These are phyloP conservation scores for Gaeumannomyces sp. DNA, from an alignment of 2,329 filamentous ascomycete genomes.

Conservation along the genomic window DNA sequence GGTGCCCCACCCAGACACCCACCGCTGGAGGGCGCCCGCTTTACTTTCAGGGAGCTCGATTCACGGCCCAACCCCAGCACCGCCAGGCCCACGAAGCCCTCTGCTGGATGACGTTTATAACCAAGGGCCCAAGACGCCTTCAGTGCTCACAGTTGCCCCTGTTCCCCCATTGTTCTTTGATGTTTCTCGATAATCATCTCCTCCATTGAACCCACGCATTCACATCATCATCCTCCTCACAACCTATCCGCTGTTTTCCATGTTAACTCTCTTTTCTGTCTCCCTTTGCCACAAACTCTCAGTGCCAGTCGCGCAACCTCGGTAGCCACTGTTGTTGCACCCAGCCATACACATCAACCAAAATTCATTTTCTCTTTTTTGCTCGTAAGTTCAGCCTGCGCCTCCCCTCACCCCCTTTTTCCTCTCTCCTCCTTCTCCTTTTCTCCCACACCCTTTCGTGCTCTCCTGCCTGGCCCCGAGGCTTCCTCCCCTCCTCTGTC, in stretches of 20 bases:
- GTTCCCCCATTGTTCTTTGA: not conserved
- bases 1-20: not conserved
- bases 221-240: not conserved
- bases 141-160: not conserved
- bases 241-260: not conserved
- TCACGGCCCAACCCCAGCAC: not conserved
- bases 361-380: not conserved
- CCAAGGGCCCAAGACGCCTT: not conserved
- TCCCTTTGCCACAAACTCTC: not conserved
- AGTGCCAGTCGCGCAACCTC: not conserved
- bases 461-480: not conserved
- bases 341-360: not conserved
- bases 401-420: not conserved
- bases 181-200: not conserved
- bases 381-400: not conserved
- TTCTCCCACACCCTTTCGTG: not conserved
- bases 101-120: constrained; percentile 1
- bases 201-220: not conserved
- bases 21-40: not conserved
- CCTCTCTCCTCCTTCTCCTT: not conserved
- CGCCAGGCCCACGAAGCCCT: not conserved
- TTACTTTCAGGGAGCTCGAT: not conserved
- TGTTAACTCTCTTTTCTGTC: not conserved
- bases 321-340: not conserved
- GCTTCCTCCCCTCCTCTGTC: not conserved